Evolutionary conservation across 306 rosid species (phyloP).

Genomic region (Hylodesmum podocarpum): DNA sequence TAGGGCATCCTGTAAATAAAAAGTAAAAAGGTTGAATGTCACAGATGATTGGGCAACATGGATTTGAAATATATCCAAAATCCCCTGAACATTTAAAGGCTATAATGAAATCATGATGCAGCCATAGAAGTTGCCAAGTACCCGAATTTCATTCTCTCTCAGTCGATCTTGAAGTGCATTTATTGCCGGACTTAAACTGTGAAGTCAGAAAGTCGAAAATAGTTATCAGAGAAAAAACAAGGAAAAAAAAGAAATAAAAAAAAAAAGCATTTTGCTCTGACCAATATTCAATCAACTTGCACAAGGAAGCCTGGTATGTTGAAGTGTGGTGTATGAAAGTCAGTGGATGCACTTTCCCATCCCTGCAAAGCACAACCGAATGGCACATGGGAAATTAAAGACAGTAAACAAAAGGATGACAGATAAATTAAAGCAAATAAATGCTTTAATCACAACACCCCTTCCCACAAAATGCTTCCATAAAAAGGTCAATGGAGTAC

Average conservation of each 20-base stretch:
- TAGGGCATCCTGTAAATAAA: background rate
- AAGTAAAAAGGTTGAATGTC: background rate
- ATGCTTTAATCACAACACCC: constrained; percentile 2
- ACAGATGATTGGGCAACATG: background rate
- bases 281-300: constrained; percentile 98
- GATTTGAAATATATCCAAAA: background rate
- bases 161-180: constrained; percentile 80
- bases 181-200: constrained; percentile 97
- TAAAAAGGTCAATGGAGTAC: constrained; percentile 34
- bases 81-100: background rate
- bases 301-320: constrained; percentile 95
- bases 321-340: constrained; percentile 90
- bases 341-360: constrained; percentile 89
- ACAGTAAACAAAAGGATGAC: constrained; percentile 15
- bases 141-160: constrained; percentile 92
- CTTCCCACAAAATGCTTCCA: too few species aligned
- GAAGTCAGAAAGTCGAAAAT: constrained; percentile 29
- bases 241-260: constrained; percentile 3
- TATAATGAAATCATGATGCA: constrained; percentile 6
- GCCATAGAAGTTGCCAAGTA: constrained; percentile 41
- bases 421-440: background rate
- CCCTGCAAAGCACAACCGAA: constrained; percentile 58
- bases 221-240: background rate
- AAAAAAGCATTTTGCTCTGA: constrained; percentile 42
- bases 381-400: constrained; percentile 24